These are phyloP conservation scores for Rugonectria rugulosa DNA, from an alignment of 2,329 filamentous ascomycete species.

Conservation along the genomic window DNA sequence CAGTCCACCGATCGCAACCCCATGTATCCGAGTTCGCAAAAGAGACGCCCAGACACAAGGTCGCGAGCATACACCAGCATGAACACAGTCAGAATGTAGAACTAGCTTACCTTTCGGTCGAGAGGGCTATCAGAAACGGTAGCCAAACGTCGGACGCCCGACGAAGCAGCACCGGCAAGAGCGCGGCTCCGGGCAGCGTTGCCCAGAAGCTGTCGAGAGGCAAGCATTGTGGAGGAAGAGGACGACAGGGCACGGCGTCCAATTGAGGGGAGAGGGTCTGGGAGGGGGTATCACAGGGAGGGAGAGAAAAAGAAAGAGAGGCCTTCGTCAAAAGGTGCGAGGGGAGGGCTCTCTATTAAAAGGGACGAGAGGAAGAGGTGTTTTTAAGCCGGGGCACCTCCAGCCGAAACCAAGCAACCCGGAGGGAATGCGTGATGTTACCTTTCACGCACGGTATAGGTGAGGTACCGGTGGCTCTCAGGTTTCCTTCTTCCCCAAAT, in stretches of 20 bases:
- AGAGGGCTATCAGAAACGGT: constrained; percentile 87
- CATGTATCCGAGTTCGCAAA: background rate
- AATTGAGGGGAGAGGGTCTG: constrained; percentile 39
- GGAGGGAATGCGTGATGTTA: constrained; percentile 9
- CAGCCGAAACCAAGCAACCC: constrained; percentile 32
- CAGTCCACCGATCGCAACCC: background rate
- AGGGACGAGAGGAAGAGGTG: constrained; percentile 34
- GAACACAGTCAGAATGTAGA: background rate
- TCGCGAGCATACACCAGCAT: background rate
- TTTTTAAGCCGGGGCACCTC: constrained; percentile 35
- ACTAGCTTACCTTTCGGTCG: constrained; percentile 77
- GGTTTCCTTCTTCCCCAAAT: constrained; percentile 18
- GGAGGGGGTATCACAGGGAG: constrained; percentile 33
- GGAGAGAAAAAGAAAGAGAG: constrained; percentile 29
- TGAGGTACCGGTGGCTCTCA: constrained; percentile 27
- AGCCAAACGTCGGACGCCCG: constrained; percentile 75
- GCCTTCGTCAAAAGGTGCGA: constrained; percentile 30
- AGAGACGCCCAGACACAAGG: background rate
- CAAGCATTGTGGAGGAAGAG: constrained; percentile 65
- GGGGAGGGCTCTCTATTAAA: constrained; percentile 40
- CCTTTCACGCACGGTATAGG: constrained; percentile 27
- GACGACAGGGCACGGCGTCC: constrained; percentile 23
- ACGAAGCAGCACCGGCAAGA: constrained; percentile 61
- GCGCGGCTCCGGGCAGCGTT: constrained; percentile 67
- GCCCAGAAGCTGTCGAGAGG: constrained; percentile 75